Percentiles rank a stretch among this genome's conserved stretches.
Evolutionary conservation across 768 basidiomycete genomes (phyloP).

Genomic region (Thelephora aurantiotincta): DNA sequence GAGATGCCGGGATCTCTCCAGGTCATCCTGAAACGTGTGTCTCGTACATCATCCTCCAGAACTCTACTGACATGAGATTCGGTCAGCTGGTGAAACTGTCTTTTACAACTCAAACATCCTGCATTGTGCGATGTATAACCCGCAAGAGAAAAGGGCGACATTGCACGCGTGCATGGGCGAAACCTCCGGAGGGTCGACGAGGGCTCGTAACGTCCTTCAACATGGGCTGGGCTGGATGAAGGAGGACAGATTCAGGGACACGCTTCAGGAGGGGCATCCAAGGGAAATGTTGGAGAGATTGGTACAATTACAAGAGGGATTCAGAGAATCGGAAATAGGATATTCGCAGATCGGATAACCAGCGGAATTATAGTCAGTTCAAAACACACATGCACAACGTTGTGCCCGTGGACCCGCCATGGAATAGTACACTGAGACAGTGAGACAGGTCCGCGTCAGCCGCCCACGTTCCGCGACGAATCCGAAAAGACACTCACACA

Average conservation of each 20-base stretch:
- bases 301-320: constrained; percentile 31
- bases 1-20: constrained; percentile 58
- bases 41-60: background rate
- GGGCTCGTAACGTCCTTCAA: constrained; percentile 64
- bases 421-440: no score
- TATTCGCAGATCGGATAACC: constrained; percentile 29
- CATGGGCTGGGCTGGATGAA: constrained; percentile 66
- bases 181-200: constrained; percentile 39
- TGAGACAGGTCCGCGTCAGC: no score
- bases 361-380: background rate
- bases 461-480: no score
- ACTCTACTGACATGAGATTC: background rate
- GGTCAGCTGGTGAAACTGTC: constrained; percentile 54
- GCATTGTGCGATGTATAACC: constrained; percentile 55
- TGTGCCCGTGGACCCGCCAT: no score
- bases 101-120: constrained; percentile 75
- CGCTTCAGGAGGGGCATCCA: constrained; percentile 26
- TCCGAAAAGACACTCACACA: no score
- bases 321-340: constrained; percentile 25
- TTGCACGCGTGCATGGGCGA: constrained; percentile 61
- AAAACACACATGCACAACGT: no score
- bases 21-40: constrained; percentile 39
- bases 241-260: constrained; percentile 28
- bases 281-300: constrained; percentile 46
- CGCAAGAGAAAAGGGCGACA: constrained; percentile 37